A percentile compares a stretch with the other conserved stretches of the same genome.
Conservation (phyloP, 495 filamentous ascomycete species). For the Sabuloglossum arenarium region DNA sequence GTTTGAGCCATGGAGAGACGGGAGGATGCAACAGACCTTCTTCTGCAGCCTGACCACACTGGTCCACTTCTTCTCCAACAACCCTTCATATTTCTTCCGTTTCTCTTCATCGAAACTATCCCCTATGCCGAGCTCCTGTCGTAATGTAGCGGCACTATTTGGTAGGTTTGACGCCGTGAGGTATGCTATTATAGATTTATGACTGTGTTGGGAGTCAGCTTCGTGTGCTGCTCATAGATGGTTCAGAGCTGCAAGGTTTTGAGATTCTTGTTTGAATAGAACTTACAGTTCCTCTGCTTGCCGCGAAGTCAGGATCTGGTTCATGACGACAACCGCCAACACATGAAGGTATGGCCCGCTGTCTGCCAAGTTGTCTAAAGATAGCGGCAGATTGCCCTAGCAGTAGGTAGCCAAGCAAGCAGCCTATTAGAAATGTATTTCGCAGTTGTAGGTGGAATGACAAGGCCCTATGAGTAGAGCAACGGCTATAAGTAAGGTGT, state of each 20-base stretch:
- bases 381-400: neutral
- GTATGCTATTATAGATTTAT: conserved; percentile 83
- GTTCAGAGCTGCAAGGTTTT: neutral
- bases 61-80: conserved; percentile 95
- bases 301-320: conserved; percentile 51
- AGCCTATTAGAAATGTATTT: neutral
- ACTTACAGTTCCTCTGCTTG: conserved; percentile 82
- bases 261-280: neutral
- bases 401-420: neutral
- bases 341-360: neutral
- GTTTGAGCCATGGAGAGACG: neutral
- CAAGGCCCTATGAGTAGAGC: neutral
- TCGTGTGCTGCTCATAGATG: neutral
- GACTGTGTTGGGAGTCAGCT: conserved; percentile 27
- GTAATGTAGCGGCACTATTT: conserved; percentile 43
- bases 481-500: neutral
- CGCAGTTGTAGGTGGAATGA: neutral
- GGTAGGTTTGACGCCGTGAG: conserved; percentile 49
- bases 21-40: conserved; percentile 33
- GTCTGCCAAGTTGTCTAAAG: neutral
- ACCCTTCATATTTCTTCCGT: conserved; percentile 69
- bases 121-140: conserved; percentile 40
- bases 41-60: conserved; percentile 78
- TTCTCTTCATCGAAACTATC: conserved; percentile 55
- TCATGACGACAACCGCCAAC: conserved; percentile 29